Percentiles rank a stretch among this genome's conserved stretches.
phyloP scores from a whole-genome alignment of 2,329 filamentous ascomycete genomes.

The Alternaria sp. region DNA sequence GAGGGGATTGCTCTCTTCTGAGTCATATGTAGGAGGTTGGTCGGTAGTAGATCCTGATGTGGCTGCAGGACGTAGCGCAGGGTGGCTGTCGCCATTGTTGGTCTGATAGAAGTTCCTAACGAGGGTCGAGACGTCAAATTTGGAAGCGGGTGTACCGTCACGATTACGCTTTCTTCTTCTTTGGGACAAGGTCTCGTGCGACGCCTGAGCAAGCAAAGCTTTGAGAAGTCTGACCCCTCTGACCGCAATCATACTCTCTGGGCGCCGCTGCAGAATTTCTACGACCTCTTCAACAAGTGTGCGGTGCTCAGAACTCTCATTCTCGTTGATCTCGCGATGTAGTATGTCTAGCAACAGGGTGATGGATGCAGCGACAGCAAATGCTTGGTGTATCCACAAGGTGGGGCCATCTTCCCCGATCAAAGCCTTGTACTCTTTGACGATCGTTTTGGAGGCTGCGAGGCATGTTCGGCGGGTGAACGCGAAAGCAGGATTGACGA shows the following conservation, averaged over 20 bases:
- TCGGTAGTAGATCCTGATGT: neutral
- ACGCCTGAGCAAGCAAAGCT: neutral
- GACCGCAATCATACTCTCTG: neutral
- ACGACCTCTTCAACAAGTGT: neutral
- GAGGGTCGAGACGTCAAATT: neutral
- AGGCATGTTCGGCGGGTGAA: constrained; percentile 47
- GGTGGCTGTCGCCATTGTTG: neutral
- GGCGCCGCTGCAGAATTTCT: neutral
- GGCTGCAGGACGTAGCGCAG: no score
- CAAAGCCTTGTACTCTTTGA: constrained; percentile 43
- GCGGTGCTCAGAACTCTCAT: neutral
- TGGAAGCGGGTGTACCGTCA: neutral
- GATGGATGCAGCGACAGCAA: constrained; percentile 18
- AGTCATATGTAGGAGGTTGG: neutral
- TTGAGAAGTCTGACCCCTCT: neutral
- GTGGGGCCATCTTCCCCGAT: constrained; percentile 43
- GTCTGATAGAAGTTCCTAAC: neutral
- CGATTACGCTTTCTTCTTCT: neutral
- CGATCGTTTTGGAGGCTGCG: constrained; percentile 48
- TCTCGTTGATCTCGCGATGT: neutral
- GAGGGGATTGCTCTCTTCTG: neutral
- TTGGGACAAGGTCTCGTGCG: neutral
- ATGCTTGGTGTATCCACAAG: constrained; percentile 50
- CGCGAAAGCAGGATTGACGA: constrained; percentile 45
- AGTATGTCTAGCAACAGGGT: neutral